Evolutionary conservation across 2,329 filamentous ascomycete species (phyloP).

Genomic region (Venturia oleaginea): DNA sequence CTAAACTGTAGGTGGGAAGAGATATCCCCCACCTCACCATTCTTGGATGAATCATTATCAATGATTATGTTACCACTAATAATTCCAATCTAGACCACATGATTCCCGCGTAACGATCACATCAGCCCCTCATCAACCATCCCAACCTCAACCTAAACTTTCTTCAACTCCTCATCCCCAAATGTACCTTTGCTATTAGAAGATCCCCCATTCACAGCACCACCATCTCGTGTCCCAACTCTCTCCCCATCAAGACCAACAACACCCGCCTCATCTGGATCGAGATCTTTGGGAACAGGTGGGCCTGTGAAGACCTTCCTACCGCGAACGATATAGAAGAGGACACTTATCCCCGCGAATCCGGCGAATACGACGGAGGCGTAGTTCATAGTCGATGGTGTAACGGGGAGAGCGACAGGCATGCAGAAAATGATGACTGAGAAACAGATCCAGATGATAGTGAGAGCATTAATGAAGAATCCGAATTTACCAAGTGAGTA

Average conservation of each 20-base stretch:
- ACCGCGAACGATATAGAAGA: constrained; percentile 30
- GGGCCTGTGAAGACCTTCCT: constrained; percentile 30
- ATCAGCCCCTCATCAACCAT: too few species aligned
- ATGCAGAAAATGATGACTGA: constrained; percentile 69
- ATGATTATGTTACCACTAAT: too few species aligned
- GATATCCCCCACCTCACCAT: too few species aligned
- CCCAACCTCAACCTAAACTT: background rate
- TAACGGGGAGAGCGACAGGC: constrained; percentile 42
- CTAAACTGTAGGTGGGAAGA: too few species aligned
- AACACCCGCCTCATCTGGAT: constrained; percentile 4
- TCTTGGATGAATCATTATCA: too few species aligned
- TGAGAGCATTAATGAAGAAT: constrained; percentile 56
- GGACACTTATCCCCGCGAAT: constrained; percentile 27
- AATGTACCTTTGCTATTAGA: background rate
- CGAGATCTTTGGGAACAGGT: constrained; percentile 23
- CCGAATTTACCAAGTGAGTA: constrained; percentile 64
- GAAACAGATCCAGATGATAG: constrained; percentile 61
- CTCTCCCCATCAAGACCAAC: background rate
- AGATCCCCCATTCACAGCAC: background rate
- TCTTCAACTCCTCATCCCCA: background rate
- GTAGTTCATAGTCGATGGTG: constrained; percentile 35
- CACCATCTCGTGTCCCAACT: background rate
- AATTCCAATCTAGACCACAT: too few species aligned
- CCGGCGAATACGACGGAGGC: constrained; percentile 33
- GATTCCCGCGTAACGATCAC: too few species aligned